These are phyloP conservation scores for Solanum chacoense DNA, from an alignment of 305 asterid species.

Conservation along the genomic window DNA sequence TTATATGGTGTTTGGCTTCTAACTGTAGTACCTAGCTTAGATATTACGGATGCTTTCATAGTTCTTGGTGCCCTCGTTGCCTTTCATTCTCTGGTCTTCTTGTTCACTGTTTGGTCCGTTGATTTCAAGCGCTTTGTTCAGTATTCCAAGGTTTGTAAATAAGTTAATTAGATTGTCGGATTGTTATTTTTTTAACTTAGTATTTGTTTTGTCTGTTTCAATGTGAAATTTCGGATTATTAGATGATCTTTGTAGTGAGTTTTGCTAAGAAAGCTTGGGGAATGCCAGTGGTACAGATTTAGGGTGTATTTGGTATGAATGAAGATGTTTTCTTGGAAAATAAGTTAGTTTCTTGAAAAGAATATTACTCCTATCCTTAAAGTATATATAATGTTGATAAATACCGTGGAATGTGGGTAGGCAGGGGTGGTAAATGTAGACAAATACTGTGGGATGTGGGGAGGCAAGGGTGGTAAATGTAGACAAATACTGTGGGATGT, in stretches of 20 bases:
- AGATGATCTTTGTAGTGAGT: neutral
- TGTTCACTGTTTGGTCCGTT: conserved; percentile 91
- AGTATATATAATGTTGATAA: neutral
- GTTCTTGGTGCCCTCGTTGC: conserved; percentile 56
- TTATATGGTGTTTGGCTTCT: conserved; percentile 66
- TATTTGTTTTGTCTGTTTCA: neutral
- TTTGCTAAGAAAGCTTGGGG: neutral
- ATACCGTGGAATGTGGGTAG: neutral
- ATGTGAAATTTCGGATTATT: neutral
- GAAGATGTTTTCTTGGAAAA: neutral
- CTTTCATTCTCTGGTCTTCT: conserved; percentile 60
- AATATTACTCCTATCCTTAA: neutral
- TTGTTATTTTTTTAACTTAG: neutral
- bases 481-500: neutral
- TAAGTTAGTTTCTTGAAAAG: neutral
- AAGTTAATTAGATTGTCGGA: neutral
- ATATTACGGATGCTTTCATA: conserved; percentile 66
- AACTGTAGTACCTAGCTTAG: conserved; percentile 67
- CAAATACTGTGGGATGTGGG: neutral
- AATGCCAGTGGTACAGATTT: neutral
- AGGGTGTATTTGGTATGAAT: neutral
- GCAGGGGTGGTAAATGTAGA: neutral
- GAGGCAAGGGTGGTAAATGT: neutral
- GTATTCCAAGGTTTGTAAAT: conserved; percentile 59
- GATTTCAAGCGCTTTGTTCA: conserved; percentile 75